Evolutionary conservation across 2,329 filamentous ascomycete species (phyloP).

Genomic region (Nemania sp.): DNA sequence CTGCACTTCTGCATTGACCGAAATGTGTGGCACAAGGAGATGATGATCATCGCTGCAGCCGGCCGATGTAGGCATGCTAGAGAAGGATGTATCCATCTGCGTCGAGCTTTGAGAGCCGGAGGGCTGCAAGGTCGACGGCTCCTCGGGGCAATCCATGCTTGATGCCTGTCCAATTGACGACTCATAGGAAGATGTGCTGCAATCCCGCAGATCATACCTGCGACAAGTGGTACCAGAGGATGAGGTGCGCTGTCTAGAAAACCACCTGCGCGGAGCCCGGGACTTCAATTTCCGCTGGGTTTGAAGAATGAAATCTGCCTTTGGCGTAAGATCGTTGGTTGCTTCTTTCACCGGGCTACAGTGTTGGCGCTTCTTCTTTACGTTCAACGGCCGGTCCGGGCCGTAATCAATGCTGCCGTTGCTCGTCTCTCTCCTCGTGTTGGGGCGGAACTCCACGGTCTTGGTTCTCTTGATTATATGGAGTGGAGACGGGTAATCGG

Average conservation of each 20-base stretch:
- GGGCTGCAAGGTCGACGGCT: conserved; percentile 15
- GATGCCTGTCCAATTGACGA: conserved; percentile 25
- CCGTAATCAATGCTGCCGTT: conserved; percentile 31
- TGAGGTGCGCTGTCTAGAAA: conserved; percentile 32
- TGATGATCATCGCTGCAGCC: conserved; percentile 32
- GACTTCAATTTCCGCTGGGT: conserved; percentile 30
- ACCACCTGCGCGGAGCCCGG: conserved; percentile 31
- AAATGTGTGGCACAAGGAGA: conserved; percentile 50
- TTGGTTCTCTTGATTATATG: conserved; percentile 37
- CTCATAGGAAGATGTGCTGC: conserved; percentile 28
- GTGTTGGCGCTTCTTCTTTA: conserved; percentile 35
- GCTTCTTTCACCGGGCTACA: conserved; percentile 3
- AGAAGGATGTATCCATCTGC: conserved; percentile 29
- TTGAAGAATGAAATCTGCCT: neutral
- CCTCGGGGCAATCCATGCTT: conserved; percentile 16
- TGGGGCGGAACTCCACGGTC: conserved; percentile 31
- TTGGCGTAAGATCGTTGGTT: neutral
- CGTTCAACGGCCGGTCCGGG: conserved; percentile 34
- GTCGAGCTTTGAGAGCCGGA: conserved; percentile 16
- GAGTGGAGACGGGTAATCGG: conserved; percentile 36
- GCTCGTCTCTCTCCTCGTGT: conserved; percentile 31
- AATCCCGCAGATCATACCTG: conserved; percentile 22
- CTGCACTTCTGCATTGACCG: conserved; percentile 49
- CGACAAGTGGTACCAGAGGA: conserved; percentile 34
- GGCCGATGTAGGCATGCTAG: conserved; percentile 39